Evolutionary conservation across 1,284 basidiomycete species (phyloP), one percentile per base, ranked within the genome.

Genomic region (Vanrija sp.): DNA sequence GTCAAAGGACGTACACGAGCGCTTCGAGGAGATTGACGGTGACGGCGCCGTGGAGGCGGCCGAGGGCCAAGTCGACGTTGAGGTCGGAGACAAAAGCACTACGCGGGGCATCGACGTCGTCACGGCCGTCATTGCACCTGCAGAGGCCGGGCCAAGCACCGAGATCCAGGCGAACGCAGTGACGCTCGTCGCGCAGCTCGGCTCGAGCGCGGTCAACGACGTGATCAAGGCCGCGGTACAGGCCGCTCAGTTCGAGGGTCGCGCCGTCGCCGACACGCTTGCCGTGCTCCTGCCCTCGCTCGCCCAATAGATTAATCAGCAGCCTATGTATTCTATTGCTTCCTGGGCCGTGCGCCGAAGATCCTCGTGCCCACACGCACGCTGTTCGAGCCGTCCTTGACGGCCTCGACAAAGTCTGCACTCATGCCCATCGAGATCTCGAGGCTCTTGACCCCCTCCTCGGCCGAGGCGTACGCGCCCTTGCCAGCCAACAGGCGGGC

Each of bases 361-460:
- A 97, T 91, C 20, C 87, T 85, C 7, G 89, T 93, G 0, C 95
- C 95, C 3, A 98, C 92, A 38, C 95, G 78, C 2, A 98, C 92
- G 50, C 92, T 84, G 66, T 88, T 85, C 67, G 89, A 89, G 0
- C 92, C 95, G 16, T 86, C 84, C 70, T 80, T 81, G 54, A 96
- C 77, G 1, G 95, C 95, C 41, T 86, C 83, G 67, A 87, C 89
- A 71, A 95, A 96, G 66, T 98, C 95, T 53, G 86, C 87, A 51
- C 91, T 95, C 95, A 98, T 98, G 19, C 95, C 95, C 94, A 98
- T 98, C 67, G 91, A 95, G 69, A 98, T 73, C 67, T 92, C 71
- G 56, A 98, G 72, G 10, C 18, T 5, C 49, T 76, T 78, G 4
- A 10, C 31, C 2, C 31, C 31, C 5, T 84, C 82, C 6, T 68